These are phyloP conservation scores for Alternaria infectoria DNA, from an alignment of 2,329 filamentous ascomycete species.

Conservation along the genomic window DNA sequence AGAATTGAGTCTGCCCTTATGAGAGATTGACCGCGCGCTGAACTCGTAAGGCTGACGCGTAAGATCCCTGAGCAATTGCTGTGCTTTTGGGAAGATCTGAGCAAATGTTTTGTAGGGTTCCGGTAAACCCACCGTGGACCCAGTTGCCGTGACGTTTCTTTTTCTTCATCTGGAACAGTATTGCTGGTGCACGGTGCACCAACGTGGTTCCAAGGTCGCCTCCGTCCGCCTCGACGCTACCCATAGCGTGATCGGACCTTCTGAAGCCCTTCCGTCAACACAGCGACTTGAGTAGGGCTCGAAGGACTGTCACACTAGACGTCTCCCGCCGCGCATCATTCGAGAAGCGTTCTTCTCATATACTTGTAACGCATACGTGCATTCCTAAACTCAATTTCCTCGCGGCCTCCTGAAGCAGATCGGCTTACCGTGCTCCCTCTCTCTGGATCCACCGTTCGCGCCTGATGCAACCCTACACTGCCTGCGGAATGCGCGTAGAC, in stretches of 20 bases:
- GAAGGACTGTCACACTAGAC: background rate
- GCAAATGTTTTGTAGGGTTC: background rate
- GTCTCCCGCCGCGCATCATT: background rate
- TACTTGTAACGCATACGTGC: background rate
- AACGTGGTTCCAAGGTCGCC: background rate
- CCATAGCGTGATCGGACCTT: background rate
- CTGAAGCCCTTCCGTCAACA: background rate
- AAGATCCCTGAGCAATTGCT: background rate
- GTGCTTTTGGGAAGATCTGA: background rate
- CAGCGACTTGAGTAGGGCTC: background rate
- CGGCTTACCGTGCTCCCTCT: background rate
- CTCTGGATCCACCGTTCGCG: background rate
- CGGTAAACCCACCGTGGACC: background rate
- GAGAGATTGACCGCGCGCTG: background rate
- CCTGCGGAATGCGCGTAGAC: background rate
- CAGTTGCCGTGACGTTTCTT: background rate
- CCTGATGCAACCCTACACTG: background rate
- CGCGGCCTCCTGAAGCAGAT: background rate
- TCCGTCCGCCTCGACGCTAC: background rate
- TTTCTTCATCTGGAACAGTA: background rate
- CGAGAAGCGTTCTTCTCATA: background rate
- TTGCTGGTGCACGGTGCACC: background rate
- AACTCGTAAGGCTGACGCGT: background rate
- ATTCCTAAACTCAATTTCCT: background rate
- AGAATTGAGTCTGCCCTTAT: background rate